Evolutionary conservation across 176 grass and related monocot genomes (phyloP).

Genomic region (Aegilops speltoides): DNA sequence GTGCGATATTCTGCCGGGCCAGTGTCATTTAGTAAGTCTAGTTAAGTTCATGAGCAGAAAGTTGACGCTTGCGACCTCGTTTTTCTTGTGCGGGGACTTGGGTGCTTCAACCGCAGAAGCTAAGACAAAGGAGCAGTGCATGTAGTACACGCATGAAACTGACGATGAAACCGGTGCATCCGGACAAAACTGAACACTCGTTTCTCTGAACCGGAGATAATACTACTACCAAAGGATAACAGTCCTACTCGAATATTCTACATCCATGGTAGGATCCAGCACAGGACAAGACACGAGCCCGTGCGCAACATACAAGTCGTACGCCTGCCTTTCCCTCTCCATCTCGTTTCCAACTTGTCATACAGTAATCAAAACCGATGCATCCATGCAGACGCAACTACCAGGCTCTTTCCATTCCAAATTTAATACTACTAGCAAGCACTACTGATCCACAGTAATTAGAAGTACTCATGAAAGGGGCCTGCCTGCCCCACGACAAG

Average conservation of each 20-base stretch:
- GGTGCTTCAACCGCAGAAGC: not conserved
- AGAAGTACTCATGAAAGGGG: not conserved
- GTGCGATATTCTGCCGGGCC: not conserved
- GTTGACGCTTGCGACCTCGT: not conserved
- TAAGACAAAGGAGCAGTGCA: no score
- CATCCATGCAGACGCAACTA: not conserved
- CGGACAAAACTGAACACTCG: not conserved
- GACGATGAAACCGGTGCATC: not conserved
- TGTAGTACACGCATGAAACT: not conserved
- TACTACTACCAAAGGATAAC: not conserved
- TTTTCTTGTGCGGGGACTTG: not conserved
- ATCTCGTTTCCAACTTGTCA: not conserved
- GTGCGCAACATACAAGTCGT: not conserved
- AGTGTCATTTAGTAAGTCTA: not conserved
- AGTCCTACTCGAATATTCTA: no score
- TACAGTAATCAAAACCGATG: not conserved
- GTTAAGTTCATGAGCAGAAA: no score
- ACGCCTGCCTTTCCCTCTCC: not conserved
- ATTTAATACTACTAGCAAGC: not conserved
- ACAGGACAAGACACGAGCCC: not conserved
- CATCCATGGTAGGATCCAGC: not conserved
- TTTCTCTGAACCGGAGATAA: not conserved
- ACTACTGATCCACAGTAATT: not conserved
- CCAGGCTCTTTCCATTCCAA: slow-evolving; percentile 19
- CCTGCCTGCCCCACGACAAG: not conserved